Percentiles rank a stretch among this genome's conserved stretches.
Evolutionary conservation across 306 rosid genomes (phyloP).

Genomic region (Inga laurina): DNA sequence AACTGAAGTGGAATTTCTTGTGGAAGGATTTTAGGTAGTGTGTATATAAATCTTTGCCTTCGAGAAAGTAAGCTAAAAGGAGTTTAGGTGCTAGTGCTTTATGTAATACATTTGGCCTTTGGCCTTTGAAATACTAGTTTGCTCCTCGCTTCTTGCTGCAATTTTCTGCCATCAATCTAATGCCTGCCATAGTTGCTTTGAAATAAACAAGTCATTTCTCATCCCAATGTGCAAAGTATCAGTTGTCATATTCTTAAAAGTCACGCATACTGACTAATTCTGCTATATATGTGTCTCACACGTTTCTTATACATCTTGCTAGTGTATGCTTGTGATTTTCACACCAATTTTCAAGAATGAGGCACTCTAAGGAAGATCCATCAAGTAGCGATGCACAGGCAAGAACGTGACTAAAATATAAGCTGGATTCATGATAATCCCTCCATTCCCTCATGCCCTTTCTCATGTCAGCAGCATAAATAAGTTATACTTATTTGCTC

Average conservation of each 20-base stretch:
- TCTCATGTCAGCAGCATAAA: constrained; percentile 28
- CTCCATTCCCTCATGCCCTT: constrained; percentile 8
- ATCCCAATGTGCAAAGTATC: constrained; percentile 20
- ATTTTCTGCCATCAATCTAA: constrained; percentile 21
- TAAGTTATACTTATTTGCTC: constrained; percentile 34
- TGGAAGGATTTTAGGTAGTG: background rate
- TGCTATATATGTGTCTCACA: constrained; percentile 25
- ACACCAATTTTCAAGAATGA: constrained; percentile 53
- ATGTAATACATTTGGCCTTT: background rate
- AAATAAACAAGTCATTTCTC: constrained; percentile 12
- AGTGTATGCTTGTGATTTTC: constrained; percentile 29
- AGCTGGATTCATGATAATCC: constrained; percentile 25
- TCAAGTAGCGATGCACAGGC: constrained; percentile 60
- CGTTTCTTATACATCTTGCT: constrained; percentile 26
- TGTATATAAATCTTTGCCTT: background rate
- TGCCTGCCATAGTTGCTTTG: constrained; percentile 9
- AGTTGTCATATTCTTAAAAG: constrained; percentile 13
- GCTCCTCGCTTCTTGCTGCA: constrained; percentile 7
- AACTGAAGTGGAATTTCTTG: constrained; percentile 4
- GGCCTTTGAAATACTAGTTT: constrained; percentile 17
- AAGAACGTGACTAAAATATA: constrained; percentile 38
- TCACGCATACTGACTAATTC: constrained; percentile 9
- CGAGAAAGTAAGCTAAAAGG: constrained; percentile 25
- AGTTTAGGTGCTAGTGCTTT: constrained; percentile 15
- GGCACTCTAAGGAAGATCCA: constrained; percentile 60